Evolutionary conservation across 306 rosid species (phyloP), one percentile per base, ranked within the genome.

Genomic region (Hippophae tibetana): DNA sequence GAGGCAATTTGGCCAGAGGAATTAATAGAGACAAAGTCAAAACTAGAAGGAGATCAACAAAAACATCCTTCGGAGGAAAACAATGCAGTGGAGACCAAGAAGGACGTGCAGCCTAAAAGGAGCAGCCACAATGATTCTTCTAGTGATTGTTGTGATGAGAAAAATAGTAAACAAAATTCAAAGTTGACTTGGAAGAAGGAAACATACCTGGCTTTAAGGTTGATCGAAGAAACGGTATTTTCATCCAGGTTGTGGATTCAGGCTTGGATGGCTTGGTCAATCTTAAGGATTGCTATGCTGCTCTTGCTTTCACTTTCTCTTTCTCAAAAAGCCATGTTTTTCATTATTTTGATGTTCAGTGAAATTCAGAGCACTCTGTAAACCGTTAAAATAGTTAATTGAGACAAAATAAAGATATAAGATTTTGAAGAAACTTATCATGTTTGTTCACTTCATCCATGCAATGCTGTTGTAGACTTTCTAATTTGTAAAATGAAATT

Each of bases 1-100:
- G 75, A 60, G 10, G 42, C 63, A 49, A 14, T 62, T 62, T 74
- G 73, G 78, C 72, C 74, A 5, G 65, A 62, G 13, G 73, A 78
- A 68, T 3, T 62, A 67, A 59, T 62, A 45, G 64, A 52, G 41
- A 68, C 65, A 41, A 27, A 27, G 23, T 46, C 14, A 44, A 50
- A 60, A 51, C 10, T 54, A 50, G 68, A 66, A 69, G 71, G 44
- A 72, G 26, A 12, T 9, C 12, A 18, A 10, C 55, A 47, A 23
- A 0, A 4, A 8, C 41, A 47, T 23, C 56, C 23, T 42, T 27
- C 58, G n/a, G 52, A 18, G 2, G 69, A 48, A 13, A 42, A 46
- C 9, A 41, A 54, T 14, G 13, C 44, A 13, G 43, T 27, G 12
- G 12, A 18, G 46, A 10, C 56, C 9, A 61, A 54, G 2, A 26